Evolutionary conservation across 177 flowering plant genomes (phyloP).

Genomic region (Vitis hybrid): DNA sequence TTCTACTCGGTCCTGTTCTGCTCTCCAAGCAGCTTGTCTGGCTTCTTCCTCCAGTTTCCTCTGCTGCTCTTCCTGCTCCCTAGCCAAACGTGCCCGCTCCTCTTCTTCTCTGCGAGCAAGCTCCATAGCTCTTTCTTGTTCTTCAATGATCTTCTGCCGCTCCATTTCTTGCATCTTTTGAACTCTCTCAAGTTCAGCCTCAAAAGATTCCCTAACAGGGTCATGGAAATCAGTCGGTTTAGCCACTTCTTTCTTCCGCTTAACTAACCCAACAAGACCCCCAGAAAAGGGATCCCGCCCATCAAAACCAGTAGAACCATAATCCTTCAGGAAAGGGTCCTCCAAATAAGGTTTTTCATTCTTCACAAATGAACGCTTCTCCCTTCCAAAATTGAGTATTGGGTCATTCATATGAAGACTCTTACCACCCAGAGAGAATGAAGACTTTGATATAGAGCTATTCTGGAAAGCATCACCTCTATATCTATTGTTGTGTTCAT

Average conservation of each 20-base stretch:
- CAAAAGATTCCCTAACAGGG: constrained; percentile 95
- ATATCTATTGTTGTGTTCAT: constrained; percentile 41
- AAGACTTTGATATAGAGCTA: constrained; percentile 37
- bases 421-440: constrained; percentile 48
- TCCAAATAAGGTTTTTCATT: constrained; percentile 52
- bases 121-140: constrained; percentile 85
- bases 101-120: constrained; percentile 86
- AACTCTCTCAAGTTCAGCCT: constrained; percentile 97
- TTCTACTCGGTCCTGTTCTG: constrained; percentile 79
- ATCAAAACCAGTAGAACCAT: constrained; percentile 47
- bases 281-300: constrained; percentile 68
- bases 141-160: constrained; percentile 71
- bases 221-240: constrained; percentile 81
- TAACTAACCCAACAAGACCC: constrained; percentile 63
- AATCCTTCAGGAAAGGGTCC: constrained; percentile 64
- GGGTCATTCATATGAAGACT: constrained; percentile 51
- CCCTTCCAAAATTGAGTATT: constrained; percentile 52
- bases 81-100: constrained; percentile 66
- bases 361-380: constrained; percentile 45
- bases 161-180: constrained; percentile 94
- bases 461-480: constrained; percentile 46
- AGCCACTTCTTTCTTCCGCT: constrained; percentile 72
- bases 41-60: constrained; percentile 88
- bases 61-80: constrained; percentile 77
- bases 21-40: constrained; percentile 90